Evolutionary conservation across 2,329 filamentous ascomycete genomes (phyloP).

Genomic region (Xylariales sp.): DNA sequence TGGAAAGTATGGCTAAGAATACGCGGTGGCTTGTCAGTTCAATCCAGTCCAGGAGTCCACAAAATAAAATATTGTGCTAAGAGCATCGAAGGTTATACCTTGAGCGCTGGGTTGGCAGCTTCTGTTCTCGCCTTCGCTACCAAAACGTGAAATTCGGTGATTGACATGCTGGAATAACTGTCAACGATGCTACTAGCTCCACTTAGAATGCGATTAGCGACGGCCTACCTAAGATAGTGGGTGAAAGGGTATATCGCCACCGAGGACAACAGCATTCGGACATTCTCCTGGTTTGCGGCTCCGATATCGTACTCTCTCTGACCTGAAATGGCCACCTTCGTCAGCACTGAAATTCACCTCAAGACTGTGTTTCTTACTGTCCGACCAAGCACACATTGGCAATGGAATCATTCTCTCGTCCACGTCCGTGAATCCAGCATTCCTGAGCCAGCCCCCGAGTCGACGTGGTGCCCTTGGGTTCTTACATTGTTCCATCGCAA

Average conservation of each 20-base stretch:
- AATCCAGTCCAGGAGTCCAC: slow-evolving; percentile 33
- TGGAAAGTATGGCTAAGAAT: slow-evolving; percentile 68
- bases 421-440: slow-evolving; percentile 75
- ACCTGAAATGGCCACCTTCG: slow-evolving; percentile 53
- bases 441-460: slow-evolving; percentile 67
- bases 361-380: slow-evolving; percentile 59
- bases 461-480: slow-evolving; percentile 73
- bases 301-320: slow-evolving; percentile 65
- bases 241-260: slow-evolving; percentile 68
- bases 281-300: slow-evolving; percentile 63
- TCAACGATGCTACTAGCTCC: slow-evolving; percentile 19
- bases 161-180: slow-evolving; percentile 61
- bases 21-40: slow-evolving; percentile 36
- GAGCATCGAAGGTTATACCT: slow-evolving; percentile 56
- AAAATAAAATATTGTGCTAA: slow-evolving; percentile 15
- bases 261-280: slow-evolving; percentile 65
- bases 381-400: slow-evolving; percentile 77
- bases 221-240: slow-evolving; percentile 58
- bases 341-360: slow-evolving; percentile 31
- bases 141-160: slow-evolving; percentile 67
- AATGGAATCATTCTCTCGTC: slow-evolving; percentile 72
- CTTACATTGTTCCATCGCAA: slow-evolving; percentile 70
- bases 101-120: slow-evolving; percentile 61
- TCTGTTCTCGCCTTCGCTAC: slow-evolving; percentile 63
- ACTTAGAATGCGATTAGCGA: background rate